A percentile compares a stretch with the other conserved stretches of the same genome.
phyloP scores from a whole-genome alignment of 2,329 filamentous ascomycete genomes.

The Calonectria pseudoreteaudii region DNA sequence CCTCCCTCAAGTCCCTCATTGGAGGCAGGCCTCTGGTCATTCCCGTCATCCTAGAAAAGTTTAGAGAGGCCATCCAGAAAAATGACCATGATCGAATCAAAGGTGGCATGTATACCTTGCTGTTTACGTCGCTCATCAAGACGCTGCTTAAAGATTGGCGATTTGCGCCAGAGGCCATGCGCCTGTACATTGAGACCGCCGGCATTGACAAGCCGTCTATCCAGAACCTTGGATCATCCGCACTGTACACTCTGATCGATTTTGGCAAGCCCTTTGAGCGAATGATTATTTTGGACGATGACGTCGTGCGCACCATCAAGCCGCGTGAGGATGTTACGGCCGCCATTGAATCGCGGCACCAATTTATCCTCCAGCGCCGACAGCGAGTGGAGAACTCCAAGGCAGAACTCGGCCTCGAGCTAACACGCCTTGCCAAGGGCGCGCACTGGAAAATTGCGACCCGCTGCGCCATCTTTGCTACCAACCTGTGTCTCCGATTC shows the following conservation, averaged over 20 bases:
- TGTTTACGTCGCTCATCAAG: slow-evolving; percentile 90
- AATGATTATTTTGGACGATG: slow-evolving; percentile 83
- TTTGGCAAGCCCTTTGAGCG: slow-evolving; percentile 91
- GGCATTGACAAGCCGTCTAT: slow-evolving; percentile 95
- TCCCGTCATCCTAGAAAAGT: slow-evolving; percentile 82
- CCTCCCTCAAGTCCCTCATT: slow-evolving; percentile 90
- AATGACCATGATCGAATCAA: slow-evolving; percentile 94
- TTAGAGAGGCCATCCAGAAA: slow-evolving; percentile 81
- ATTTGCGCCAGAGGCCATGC: slow-evolving; percentile 90
- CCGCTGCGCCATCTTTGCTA: slow-evolving; percentile 88
- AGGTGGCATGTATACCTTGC: slow-evolving; percentile 88
- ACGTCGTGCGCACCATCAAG: slow-evolving; percentile 77
- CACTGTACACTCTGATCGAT: slow-evolving; percentile 87
- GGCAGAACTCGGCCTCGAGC: slow-evolving; percentile 80
- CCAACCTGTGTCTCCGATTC: slow-evolving; percentile 92
- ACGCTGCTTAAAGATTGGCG: slow-evolving; percentile 94
- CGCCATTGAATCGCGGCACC: slow-evolving; percentile 70
- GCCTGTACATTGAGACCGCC: slow-evolving; percentile 89
- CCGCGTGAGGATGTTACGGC: slow-evolving; percentile 73
- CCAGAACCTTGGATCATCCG: slow-evolving; percentile 85
- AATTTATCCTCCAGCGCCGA: slow-evolving; percentile 81
- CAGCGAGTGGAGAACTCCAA: slow-evolving; percentile 87
- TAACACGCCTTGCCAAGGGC: slow-evolving; percentile 79
- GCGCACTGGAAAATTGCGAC: slow-evolving; percentile 98
- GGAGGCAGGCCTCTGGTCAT: slow-evolving; percentile 91